A percentile compares a stretch with the other conserved stretches of the same genome.
These are phyloP conservation scores for Hymenoscyphus fructigenus DNA, from an alignment of 2,329 filamentous ascomycete genomes.

Conservation along the genomic window DNA sequence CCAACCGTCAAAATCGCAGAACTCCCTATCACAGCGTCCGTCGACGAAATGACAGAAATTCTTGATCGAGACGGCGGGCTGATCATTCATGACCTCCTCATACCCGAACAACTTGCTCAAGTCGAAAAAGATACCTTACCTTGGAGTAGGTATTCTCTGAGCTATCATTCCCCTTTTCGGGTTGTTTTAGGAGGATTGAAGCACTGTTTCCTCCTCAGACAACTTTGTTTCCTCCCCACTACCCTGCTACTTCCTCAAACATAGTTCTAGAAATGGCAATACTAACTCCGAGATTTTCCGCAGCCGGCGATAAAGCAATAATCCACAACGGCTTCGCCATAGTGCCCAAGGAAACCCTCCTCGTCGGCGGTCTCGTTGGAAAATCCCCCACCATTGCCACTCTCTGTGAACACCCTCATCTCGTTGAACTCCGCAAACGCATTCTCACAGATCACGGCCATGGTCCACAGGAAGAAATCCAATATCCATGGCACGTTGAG, in stretches of 20 bases:
- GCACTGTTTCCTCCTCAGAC: no score
- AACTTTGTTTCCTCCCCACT: no score
- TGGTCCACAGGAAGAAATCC: not conserved
- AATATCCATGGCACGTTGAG: not conserved
- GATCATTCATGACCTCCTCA: not conserved
- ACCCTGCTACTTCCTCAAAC: no score
- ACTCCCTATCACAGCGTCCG: not conserved
- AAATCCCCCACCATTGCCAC: not conserved
- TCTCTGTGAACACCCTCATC: not conserved
- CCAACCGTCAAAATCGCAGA: not conserved
- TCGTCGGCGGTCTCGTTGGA: not conserved
- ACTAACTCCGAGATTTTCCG: no score
- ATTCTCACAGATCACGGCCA: not conserved
- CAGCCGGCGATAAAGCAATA: not conserved
- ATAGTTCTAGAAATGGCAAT: no score
- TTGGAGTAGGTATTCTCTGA: no score
- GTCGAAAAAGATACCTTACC: not conserved
- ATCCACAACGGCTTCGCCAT: not conserved
- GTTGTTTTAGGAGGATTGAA: no score
- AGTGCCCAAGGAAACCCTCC: not conserved
- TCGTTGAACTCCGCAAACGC: not conserved
- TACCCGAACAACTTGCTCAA: not conserved
- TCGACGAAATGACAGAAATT: not conserved
- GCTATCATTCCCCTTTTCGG: no score
- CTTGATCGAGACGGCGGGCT: not conserved